Conservation (phyloP, 345 rosid species). For the Citrus hindsii region DNA sequence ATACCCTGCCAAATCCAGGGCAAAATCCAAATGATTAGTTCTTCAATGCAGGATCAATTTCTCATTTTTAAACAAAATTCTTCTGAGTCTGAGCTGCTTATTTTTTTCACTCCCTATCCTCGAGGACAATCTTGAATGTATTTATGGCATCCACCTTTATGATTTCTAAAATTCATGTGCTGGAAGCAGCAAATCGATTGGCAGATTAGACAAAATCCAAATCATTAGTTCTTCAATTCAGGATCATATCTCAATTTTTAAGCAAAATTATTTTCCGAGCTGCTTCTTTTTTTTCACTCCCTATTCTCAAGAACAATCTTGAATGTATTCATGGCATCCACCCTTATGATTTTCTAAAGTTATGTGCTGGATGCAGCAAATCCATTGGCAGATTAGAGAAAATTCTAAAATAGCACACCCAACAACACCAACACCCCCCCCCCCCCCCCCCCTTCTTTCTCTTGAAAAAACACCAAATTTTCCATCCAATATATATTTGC, state of each 20-base stretch:
- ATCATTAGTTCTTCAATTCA: not conserved
- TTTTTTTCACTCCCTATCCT: too few species aligned
- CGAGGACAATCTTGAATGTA: too few species aligned
- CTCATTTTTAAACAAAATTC: not conserved
- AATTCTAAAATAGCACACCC: not conserved
- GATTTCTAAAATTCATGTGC: not conserved
- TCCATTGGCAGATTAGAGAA: not conserved
- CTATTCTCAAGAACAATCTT: not conserved
- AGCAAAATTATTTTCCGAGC: not conserved
- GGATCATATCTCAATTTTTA: not conserved
- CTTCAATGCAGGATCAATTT: not conserved
- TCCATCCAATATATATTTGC: not conserved
- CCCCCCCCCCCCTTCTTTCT: too few species aligned
- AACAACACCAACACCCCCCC: too few species aligned
- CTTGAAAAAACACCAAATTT: not conserved
- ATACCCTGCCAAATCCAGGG: conserved; percentile 49
- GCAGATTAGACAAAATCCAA: not conserved
- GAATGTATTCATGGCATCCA: not conserved
- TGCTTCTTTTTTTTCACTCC: not conserved
- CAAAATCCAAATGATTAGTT: not conserved
- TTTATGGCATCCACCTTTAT: not conserved
- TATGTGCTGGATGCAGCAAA: too few species aligned
- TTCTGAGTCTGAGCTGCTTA: too few species aligned
- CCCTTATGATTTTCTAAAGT: not conserved
- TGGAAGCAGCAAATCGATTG: not conserved